Evolutionary conservation across 768 basidiomycete species (phyloP), one percentile per base, ranked within the genome.

Genomic region (Amanita brunnescens): DNA sequence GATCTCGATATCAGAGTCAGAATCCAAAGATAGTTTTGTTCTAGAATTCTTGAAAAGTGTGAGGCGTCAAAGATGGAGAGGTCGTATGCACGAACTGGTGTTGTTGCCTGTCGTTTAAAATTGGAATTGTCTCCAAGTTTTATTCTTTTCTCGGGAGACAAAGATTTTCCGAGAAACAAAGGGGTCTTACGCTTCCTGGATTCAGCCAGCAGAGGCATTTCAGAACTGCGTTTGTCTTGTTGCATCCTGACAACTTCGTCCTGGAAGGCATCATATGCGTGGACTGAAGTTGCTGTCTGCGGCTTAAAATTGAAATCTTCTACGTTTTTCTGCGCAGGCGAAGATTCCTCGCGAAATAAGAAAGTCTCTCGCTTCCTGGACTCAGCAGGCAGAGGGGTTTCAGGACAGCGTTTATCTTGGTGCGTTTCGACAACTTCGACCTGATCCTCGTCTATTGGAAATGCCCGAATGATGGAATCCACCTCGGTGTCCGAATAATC

Each of bases 401-500:
- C 18, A 8, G 16, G 3, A 12, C 16, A 9, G 10, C 7, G 14
- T 39, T 39, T 37, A 12, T 37, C 35, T 2, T 39, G 6, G 16
- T 16, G 44, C n/a, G 52, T 50, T 32, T 14, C 20, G 18, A n/a
- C 21, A 21, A 10, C 21, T 13, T 40, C n/a, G 47, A 34, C 33
- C 18, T 40, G 33, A 5, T 47, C 39, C 20, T 59, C 58, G 38
- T 64, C 64, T 13, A 48, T 26, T 26, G 47, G 47, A 39, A 48
- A 34, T n/a, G 35, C 35, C 14, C 37, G 71, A 55, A 50, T 77
- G 33, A 43, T 51, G 26, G 33, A 45, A 32, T 33, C 35, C 18
- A 50, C 20, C 37, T 48, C 72, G 10, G 70, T 61, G 57, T 75
- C 67, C 10, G 69, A 69, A 56, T 74, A 76, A 57, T 64, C 63